Evolutionary conservation across 2,329 filamentous ascomycete species (phyloP).

Genomic region (Aspergillus fructus): DNA sequence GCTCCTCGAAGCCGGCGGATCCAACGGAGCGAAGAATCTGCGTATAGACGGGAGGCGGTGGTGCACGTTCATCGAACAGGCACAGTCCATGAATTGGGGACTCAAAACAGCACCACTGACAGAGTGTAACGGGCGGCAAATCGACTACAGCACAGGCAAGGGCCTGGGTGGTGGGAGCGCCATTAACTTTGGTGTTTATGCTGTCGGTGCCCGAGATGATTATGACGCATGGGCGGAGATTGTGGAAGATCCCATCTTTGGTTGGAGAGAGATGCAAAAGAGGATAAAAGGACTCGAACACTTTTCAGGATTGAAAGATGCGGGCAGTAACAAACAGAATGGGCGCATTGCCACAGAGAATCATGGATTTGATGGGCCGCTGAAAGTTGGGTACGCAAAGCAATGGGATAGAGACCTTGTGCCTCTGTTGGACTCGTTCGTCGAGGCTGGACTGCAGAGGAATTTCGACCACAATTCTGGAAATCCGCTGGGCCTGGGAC

Average conservation of each 20-base stretch:
- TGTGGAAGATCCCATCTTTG: constrained; percentile 56
- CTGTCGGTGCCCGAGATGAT: constrained; percentile 57
- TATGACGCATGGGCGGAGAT: constrained; percentile 61
- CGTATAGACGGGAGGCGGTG: constrained; percentile 58
- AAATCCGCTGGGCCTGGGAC: no score
- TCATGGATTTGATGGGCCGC: no score
- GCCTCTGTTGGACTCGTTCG: no score
- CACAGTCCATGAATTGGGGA: constrained; percentile 53
- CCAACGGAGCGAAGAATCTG: constrained; percentile 48
- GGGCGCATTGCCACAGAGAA: constrained; percentile 45
- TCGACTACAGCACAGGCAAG: constrained; percentile 53
- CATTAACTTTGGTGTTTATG: constrained; percentile 58
- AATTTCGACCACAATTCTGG: no score
- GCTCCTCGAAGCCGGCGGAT: constrained; percentile 60
- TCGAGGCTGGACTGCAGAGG: no score
- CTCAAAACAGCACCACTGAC: constrained; percentile 52
- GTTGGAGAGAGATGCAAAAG: constrained; percentile 54
- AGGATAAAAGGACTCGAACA: constrained; percentile 57
- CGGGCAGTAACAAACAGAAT: constrained; percentile 28
- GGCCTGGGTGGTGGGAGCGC: constrained; percentile 54
- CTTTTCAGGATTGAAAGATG: constrained; percentile 47
- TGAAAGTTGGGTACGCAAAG: no score
- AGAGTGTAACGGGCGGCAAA: constrained; percentile 42
- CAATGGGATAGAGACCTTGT: no score
- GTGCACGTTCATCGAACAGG: constrained; percentile 43